phyloP scores from a whole-genome alignment of 441 rosid species.

The Syzygium malaccense region DNA sequence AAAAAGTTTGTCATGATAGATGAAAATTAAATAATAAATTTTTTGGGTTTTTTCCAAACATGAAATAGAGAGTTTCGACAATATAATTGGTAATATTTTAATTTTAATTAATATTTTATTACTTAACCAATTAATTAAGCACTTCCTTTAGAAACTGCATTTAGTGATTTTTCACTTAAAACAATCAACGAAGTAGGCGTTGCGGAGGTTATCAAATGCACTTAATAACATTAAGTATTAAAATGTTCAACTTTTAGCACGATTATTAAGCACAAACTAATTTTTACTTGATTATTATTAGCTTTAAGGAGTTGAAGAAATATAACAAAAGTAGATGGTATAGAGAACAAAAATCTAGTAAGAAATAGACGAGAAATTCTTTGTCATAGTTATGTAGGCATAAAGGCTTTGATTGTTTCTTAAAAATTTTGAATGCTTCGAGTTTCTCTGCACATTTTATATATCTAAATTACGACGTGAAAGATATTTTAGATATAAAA shows the following conservation, averaged over 20 bases:
- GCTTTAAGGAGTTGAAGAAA: neutral
- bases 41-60: neutral
- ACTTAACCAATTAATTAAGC: neutral
- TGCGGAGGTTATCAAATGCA: neutral
- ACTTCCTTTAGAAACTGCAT: neutral
- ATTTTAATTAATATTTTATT: neutral
- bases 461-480: neutral
- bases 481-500: neutral
- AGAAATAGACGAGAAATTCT: neutral
- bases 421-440: neutral
- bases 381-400: neutral
- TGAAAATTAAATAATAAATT: neutral
- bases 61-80: neutral
- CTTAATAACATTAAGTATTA: neutral
- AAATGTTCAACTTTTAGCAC: neutral
- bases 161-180: neutral
- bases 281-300: neutral
- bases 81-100: neutral
- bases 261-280: neutral
- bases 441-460: neutral
- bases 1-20: neutral
- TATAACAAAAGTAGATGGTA: neutral
- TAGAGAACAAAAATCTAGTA: neutral
- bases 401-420: neutral
- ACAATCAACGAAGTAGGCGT: neutral